phyloP scores from a whole-genome alignment of 164 flowering plant genomes.

The Annona cherimola region DNA sequence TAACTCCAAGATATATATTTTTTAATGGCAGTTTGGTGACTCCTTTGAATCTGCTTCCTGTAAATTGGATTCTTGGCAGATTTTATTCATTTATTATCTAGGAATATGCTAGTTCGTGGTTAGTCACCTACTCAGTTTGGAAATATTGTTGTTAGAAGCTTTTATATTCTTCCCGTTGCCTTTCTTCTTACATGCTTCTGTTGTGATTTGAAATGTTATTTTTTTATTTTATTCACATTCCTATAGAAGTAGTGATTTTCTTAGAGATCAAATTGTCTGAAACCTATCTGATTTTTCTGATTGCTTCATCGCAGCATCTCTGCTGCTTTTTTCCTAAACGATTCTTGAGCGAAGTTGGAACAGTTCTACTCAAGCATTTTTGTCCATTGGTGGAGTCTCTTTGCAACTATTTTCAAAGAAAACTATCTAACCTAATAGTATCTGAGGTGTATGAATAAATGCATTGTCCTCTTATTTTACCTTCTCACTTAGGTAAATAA shows the following conservation, averaged over 20 bases:
- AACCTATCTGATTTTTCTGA: not conserved
- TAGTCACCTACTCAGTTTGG: not conserved
- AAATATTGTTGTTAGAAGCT: too few species aligned
- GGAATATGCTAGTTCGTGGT: constrained; percentile 2
- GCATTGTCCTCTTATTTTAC: too few species aligned
- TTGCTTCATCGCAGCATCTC: not conserved
- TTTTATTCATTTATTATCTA: too few species aligned
- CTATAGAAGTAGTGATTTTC: not conserved
- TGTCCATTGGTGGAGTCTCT: too few species aligned
- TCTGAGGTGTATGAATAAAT: too few species aligned
- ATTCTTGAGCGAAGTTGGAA: not conserved
- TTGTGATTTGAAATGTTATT: not conserved
- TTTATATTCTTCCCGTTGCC: not conserved
- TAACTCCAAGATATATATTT: not conserved
- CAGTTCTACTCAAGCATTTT: too few species aligned
- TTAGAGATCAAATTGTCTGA: not conserved
- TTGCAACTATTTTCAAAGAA: too few species aligned
- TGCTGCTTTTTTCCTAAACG: not conserved
- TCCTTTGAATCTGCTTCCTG: not conserved
- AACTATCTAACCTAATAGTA: too few species aligned
- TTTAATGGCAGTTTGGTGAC: not conserved
- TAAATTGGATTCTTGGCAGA: too few species aligned
- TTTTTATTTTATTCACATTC: not conserved
- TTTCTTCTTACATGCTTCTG: not conserved
- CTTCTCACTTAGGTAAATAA: too few species aligned